A percentile compares a stretch with the other conserved stretches of the same genome.
phyloP scores from a whole-genome alignment of 306 rosid genomes.

The Pyrus communis region DNA sequence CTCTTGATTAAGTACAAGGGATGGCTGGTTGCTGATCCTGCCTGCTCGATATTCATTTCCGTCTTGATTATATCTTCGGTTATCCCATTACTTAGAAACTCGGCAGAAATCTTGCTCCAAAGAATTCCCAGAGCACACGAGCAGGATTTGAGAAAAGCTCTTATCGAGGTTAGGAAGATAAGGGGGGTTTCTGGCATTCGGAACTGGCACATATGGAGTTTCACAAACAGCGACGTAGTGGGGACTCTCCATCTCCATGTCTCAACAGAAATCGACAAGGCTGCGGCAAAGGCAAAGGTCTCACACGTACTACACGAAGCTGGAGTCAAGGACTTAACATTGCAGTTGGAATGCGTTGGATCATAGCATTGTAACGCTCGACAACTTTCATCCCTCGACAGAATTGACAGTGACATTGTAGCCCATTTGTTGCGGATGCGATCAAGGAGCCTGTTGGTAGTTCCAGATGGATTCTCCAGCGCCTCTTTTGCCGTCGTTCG shows the following conservation, averaged over 20 bases:
- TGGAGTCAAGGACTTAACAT: conserved; percentile 80
- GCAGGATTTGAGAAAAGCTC: conserved; percentile 50
- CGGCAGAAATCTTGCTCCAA: conserved; percentile 88
- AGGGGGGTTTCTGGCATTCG: conserved; percentile 59
- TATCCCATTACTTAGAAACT: conserved; percentile 78
- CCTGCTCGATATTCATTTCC: conserved; percentile 90
- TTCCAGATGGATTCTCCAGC: neutral
- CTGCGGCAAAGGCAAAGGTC: conserved; percentile 43
- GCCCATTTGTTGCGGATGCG: neutral
- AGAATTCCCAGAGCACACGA: conserved; percentile 68
- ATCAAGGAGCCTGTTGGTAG: neutral
- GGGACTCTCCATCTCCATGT: conserved; percentile 76
- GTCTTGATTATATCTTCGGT: conserved; percentile 76
- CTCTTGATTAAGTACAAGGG: conserved; percentile 90
- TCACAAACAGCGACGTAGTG: conserved; percentile 72
- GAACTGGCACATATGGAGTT: conserved; percentile 72
- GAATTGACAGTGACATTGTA: neutral
- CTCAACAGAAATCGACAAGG: conserved; percentile 58
- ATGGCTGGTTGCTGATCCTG: conserved; percentile 93
- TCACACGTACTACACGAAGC: conserved; percentile 50
- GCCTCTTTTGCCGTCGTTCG: neutral
- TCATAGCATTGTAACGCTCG: neutral
- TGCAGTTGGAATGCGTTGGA: conserved; percentile 64
- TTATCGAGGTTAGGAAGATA: conserved; percentile 44
- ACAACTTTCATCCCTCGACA: conserved; percentile 3